Evolutionary conservation across 2,329 filamentous ascomycete species (phyloP), one percentile per base, ranked within the genome.

Genomic region (Paecilomyces niveus): DNA sequence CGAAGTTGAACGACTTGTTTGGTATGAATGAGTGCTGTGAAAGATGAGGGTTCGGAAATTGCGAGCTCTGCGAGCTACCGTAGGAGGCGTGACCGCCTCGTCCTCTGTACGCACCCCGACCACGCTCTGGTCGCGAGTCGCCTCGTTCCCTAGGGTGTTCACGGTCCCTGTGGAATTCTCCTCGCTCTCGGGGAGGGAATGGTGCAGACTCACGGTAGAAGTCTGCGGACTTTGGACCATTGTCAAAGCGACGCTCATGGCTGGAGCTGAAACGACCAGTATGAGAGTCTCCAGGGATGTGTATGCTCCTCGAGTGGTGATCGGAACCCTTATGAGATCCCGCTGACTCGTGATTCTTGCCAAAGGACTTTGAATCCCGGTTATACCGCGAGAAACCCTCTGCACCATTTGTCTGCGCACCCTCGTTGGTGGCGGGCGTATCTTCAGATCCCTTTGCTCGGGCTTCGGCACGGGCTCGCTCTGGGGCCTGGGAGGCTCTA

Each of bases 81-180:
- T 71, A 77, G 45, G 63, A 68, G 35, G 68, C 64, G 62, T 76
- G 70, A 39, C 70, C 71, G 33, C 76, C 76, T 57, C 76, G 68
- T 57, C 76, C 76, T 53, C 76, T 74, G 63, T 75, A 72, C 54
- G 72, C 68, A 50, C 75, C 72, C 55, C 75, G 71, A 57, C 74
- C 71, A 58, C 74, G 67, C 32, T 77, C 75, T 24, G 70, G 62
- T 55, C 75, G 73, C 35, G 67, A 64, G 49, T 76, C 68, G 31
- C 64, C 64, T 54, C 71, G 68, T 53, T 75, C 75, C 22, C 72
- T 72, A 59, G 72, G 69, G 9, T 74, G 59, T 3, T 71, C 74
- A 24, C 70, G 70, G 45, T 74, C 70, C 54, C 72, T 66, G 53
- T 67, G 67, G 39, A 67, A 69, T 7, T 72, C 69, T 15, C 62